Base-by-base conservation (phyloP, 306 rosid species). In the Trifolium repens region DNA sequence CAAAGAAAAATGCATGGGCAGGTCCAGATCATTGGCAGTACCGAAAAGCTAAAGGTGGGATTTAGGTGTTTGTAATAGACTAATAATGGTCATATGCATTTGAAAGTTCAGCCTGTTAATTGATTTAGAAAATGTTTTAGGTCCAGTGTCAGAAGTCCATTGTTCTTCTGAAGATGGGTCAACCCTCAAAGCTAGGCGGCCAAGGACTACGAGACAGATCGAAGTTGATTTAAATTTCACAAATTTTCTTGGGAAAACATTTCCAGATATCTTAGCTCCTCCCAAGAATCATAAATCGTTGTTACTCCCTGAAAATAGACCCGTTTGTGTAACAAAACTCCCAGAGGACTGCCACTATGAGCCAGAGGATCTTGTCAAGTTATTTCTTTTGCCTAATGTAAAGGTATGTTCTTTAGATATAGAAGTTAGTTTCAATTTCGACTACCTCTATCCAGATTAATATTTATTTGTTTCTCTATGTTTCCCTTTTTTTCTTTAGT, bases 331-430 rank as follows among this genome's bases (percentile, higher is more conserved):
- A 58, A 90, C 91, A 46, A 94, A 85, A 83, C 97, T 91, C 72
- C 97, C 98, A 9, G 98, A 94, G 85, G 98, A 94, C 80, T 94
- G 89, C 84, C 97, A 94, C 82, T 91, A 90, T 77, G 88, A 94
- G 74, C 98, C 96, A 40, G 94, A 94, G 86, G 69, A 85, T 82
- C 94, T 94, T 70, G 86, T 91, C 49, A 94, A 86, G 80, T 79
- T 94, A 75, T 94, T 94, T 90, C 94, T 94, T 73, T 83, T 87
- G 61, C 97, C 97, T 52, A 79, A 78, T 72, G 85, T 88, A 44
- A 91, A 87, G 93, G 97, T 94, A 85, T 75, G 74, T 67, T 68
- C 50, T 73, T 67, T 24, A 61, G 46, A 47, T 47, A 11, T 39
- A 24, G 39, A 68, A 55, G 34, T 58, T 53, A 46, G 62, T 37